Evolutionary conservation across 2,329 filamentous ascomycete species (phyloP), one percentile per base, ranked within the genome.

Genomic region (Apiospora malaysiana): DNA sequence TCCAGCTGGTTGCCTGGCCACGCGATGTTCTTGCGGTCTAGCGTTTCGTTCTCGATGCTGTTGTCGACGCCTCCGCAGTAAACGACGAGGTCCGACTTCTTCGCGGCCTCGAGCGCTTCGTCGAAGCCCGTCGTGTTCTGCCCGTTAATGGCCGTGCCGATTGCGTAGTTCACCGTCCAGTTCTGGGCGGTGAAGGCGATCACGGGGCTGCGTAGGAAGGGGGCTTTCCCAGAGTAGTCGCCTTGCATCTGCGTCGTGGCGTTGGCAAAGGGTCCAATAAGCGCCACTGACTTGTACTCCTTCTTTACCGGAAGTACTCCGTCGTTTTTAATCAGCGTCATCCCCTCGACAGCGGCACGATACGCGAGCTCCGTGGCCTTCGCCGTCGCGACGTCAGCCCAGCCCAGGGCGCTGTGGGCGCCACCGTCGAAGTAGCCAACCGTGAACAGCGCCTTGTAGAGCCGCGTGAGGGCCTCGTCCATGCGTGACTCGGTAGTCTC

Each of bases 61-160:
- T 82, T 84, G 73, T 91, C 87, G 43, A 89, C 85, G 4, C 89
- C 89, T 27, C 86, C 87, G 25, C 87, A 81, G 75, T 85, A 90
- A 46, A 91, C 78, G 71, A 91, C 83, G 8, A 85, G 78, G 73
- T 89, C 87, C 2, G 86, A 81, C 1, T 82, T 77, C 21, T 81
- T 75, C 7, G 86, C 86, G 66, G 75, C 80, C 12, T 78, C 79
- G 14, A 84, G 69, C 5, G 83, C 83, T 1, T 76, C 73, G 1
- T 74, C 75, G 1, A 80, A 82, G 75, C 82, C 82, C 2, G 75
- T 79, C 2, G 74, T 73, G 32, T 77, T 77, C 0, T 74, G 75
- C 25, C 70, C 67, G 51, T 74, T 76, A 14, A 74, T 71, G 27
- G 77, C 66, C 1, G 81, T 77, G 1, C 81, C 82, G 6, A 69